Conservation (phyloP, 176 grass and related monocot genomes). For the Musa beccarii region DNA sequence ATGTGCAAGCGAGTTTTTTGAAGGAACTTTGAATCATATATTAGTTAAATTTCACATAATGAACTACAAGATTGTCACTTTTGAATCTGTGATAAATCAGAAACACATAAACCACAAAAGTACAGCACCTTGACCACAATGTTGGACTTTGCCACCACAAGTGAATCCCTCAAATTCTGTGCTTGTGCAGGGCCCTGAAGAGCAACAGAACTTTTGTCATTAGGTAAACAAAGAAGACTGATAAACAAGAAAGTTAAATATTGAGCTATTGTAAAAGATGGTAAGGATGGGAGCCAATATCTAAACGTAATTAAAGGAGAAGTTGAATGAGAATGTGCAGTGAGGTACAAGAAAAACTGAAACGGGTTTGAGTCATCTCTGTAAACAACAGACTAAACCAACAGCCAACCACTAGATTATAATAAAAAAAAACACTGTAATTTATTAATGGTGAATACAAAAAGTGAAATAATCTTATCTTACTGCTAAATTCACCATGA, state of each 20-base stretch:
- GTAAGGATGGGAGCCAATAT: neutral
- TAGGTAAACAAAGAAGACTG: neutral
- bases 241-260: neutral
- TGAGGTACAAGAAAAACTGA: too few species aligned
- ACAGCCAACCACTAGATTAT: too few species aligned
- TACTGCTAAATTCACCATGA: too few species aligned
- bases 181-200: constrained; percentile 74
- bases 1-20: too few species aligned
- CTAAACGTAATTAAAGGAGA: neutral
- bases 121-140: constrained; percentile 76
- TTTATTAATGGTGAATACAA: too few species aligned
- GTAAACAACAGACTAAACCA: too few species aligned
- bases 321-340: too few species aligned
- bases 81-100: neutral
- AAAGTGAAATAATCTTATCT: too few species aligned
- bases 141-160: constrained; percentile 62
- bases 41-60: neutral
- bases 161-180: constrained; percentile 84
- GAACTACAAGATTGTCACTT: neutral
- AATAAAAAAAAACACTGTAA: too few species aligned
- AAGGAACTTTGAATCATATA: too few species aligned
- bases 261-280: neutral
- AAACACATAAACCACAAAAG: neutral
- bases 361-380: too few species aligned
- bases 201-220: constrained; percentile 18